A percentile compares a stretch with the other conserved stretches of the same genome.
Conservation (phyloP, 768 basidiomycete species). For the Gautieria morchelliformis region DNA sequence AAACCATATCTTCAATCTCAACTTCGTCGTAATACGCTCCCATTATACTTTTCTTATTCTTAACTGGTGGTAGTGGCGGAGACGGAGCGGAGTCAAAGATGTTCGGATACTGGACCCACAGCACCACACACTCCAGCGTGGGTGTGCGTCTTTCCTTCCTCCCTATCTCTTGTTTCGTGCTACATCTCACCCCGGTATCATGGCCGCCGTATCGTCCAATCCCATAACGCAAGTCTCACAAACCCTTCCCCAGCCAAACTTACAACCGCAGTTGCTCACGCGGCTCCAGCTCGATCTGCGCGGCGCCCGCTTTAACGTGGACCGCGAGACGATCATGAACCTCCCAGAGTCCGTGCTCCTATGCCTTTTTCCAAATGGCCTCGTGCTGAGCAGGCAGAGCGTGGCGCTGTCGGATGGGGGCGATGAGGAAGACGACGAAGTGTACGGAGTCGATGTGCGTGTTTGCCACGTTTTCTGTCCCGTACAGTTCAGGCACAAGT, state of each 20-base stretch:
- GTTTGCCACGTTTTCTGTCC: neutral
- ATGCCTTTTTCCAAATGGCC: constrained; percentile 94
- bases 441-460: constrained; percentile 94
- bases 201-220: constrained; percentile 32
- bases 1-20: constrained; percentile 93
- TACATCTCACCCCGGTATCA: neutral
- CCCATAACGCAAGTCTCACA: constrained; percentile 51
- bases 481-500: neutral
- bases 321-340: constrained; percentile 97
- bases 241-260: constrained; percentile 46
- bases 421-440: constrained; percentile 81
- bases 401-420: constrained; percentile 64
- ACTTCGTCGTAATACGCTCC: constrained; percentile 92
- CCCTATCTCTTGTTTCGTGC: neutral
- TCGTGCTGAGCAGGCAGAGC: constrained; percentile 85
- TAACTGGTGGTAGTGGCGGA: neutral
- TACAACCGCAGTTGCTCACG: constrained; percentile 82
- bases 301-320: constrained; percentile 85
- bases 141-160: neutral
- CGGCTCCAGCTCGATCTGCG: constrained; percentile 88
- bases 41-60: constrained; percentile 32
- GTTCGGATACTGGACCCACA: neutral
- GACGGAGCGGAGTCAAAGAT: neutral
- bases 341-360: constrained; percentile 94
- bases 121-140: neutral